Conservation (phyloP, 177 flowering plant genomes). For the Telopea speciosissima region DNA sequence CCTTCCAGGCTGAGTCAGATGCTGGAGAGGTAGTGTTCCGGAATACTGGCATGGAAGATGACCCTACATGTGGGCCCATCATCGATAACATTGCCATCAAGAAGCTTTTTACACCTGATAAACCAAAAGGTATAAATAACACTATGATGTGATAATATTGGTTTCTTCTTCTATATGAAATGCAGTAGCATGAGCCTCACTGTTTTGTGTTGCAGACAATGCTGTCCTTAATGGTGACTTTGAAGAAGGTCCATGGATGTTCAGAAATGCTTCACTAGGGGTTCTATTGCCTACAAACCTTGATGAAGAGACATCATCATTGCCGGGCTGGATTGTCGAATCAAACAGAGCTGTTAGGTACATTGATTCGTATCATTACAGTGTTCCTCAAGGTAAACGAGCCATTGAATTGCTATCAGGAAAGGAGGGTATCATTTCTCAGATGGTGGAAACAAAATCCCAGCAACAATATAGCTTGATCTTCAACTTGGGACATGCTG, state of each 20-base stretch:
- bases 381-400: slow-evolving; percentile 76
- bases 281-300: slow-evolving; percentile 92
- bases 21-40: slow-evolving; percentile 41
- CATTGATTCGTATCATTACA: slow-evolving; percentile 72
- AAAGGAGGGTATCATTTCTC: slow-evolving; percentile 94
- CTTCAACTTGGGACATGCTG: slow-evolving; percentile 73
- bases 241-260: slow-evolving; percentile 98
- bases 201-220: slow-evolving; percentile 50
- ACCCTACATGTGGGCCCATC: slow-evolving; percentile 95
- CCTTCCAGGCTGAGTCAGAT: slow-evolving; percentile 59
- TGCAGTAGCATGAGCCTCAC: neutral
- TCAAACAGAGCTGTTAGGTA: slow-evolving; percentile 88
- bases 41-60: slow-evolving; percentile 94
- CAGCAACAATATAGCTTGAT: slow-evolving; percentile 49
- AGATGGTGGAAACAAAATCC: slow-evolving; percentile 78
- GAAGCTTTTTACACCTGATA: slow-evolving; percentile 79
- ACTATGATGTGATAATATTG: neutral
- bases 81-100: slow-evolving; percentile 83
- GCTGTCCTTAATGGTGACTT: slow-evolving; percentile 83
- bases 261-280: slow-evolving; percentile 65
- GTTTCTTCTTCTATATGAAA: too few species aligned
- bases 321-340: slow-evolving; percentile 93
- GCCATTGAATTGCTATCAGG: slow-evolving; percentile 88
- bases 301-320: slow-evolving; percentile 68
- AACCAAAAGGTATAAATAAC: slow-evolving; percentile 58